Evolutionary conservation across 179 eudicot species (phyloP), one percentile per base, ranked within the genome.

Genomic region (Gypsophila paniculata): DNA sequence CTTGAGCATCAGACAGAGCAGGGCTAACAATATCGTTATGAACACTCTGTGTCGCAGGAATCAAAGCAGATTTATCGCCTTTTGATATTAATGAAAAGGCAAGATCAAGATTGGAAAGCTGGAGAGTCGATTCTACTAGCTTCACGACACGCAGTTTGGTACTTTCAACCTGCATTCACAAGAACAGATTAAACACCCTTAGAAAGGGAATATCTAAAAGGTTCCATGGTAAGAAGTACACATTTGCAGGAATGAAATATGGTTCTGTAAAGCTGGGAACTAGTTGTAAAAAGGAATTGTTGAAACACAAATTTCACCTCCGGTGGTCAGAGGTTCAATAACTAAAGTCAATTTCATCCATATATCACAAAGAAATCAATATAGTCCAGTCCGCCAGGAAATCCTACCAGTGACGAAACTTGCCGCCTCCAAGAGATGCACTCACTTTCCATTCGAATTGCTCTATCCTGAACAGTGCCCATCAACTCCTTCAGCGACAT

Each of bases 61-160:
- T 75, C 61, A 86, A 82, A 73, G 84, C 74, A 75, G 91, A 84
- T 73, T 81, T 94, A 39, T 83, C 86, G 65, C 88, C 85, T 78
- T 81, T 90, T 61, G 93, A 76, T 73, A 86, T 82, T 75, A 82
- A 86, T 26, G 95, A 81, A 36, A 86, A 76, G 23, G 88, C 99
- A 73, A 92, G 78, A 79, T 92, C 93, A 71, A 94, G 70, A 90
- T 94, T 94, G 63, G 99, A 92, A 51, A 94, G 70, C 79, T 78
- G 89, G 62, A 94, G 75, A 61, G 99, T 90, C 72, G 96, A 87
- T 67, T 87, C 90, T 65, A 87, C 83, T 69, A 94, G 85, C 76
- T 90, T 87, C 74, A 92, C 61, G 59, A 84, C 81, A 46, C 95
- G 89, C 61, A 81, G 79, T 81, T 87, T 84, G 29, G 93, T 77